Conservation (phyloP, 345 rosid species). For the Citrus maxima region DNA sequence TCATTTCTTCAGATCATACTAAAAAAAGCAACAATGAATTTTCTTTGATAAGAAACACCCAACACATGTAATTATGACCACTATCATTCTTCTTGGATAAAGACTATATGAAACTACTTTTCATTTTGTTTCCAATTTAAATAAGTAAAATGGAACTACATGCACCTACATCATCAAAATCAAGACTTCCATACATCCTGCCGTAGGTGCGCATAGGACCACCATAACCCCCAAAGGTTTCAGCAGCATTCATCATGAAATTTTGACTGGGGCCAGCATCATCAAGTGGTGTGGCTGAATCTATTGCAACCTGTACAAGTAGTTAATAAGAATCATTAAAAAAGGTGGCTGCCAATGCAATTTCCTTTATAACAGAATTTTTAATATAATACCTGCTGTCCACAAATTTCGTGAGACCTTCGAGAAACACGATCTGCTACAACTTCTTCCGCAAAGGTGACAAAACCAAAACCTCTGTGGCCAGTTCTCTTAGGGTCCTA, state of each 20-base stretch:
- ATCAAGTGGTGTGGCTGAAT: conserved; percentile 90
- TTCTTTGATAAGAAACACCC: background rate
- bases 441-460: conserved; percentile 91
- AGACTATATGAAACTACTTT: background rate
- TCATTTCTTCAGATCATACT: background rate
- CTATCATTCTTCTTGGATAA: background rate
- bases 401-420: conserved; percentile 93
- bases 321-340: background rate
- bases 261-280: conserved; percentile 69
- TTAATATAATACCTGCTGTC: conserved; percentile 69
- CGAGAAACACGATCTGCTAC: conserved; percentile 92
- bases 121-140: background rate
- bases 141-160: background rate
- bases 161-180: conserved; percentile 65
- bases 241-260: conserved; percentile 49
- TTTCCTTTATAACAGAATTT: background rate
- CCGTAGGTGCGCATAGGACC: conserved; percentile 81
- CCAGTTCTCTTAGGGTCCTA: conserved; percentile 95
- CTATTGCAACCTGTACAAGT: conserved; percentile 78
- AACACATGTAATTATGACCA: background rate
- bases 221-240: conserved; percentile 70
- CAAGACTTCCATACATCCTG: conserved; percentile 78
- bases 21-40: background rate
- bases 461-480: conserved; percentile 97
- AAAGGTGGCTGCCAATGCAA: background rate